Base-by-base conservation (phyloP, 2,329 filamentous ascomycete species). In the Nigrospora oryzae region DNA sequence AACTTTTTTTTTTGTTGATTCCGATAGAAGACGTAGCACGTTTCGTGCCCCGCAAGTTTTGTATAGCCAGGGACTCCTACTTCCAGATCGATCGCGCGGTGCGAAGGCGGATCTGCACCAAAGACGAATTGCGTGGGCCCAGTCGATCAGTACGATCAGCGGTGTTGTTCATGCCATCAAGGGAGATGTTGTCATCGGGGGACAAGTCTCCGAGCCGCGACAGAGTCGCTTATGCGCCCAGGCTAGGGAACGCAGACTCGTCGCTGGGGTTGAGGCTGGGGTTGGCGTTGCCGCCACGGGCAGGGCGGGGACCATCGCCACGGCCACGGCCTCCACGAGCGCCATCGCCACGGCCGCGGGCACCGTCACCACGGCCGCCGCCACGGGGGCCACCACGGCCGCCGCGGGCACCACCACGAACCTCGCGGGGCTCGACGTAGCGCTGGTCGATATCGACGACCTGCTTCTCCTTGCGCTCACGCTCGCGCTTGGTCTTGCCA, bases 381-480 rank as follows among this genome's bases (percentile, higher is more conserved):
- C 64, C 63, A 49, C 71, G 75, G 51, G 77, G 75, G 53, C 75
- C 73, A 49, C 71, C 71, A 46, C 74, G 68, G 40, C 68, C 63
- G 49, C 69, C 71, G 44, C 74, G 69, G 54, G 75, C 67, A 57
- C 75, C 73, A 55, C 78, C 74, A 54, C 74, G 67, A 53, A 68
- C 60, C 52, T 81, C 79, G 56, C 82, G 75, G 48, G 78, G 75
- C 73, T 91, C 86, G 57, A 87, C 76, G 65, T 78, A 89, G 63
- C 86, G 80, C 72, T 89, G 81, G 68, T 95, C 90, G 54, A 96
- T 87, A 62, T 95, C 89, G 59, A 97, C 66, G 64, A 86, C 69
- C 68, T 87, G 81, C 84, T 96, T 96, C 72, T 86, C 79, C 81
- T 93, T 93, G 73, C 86, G 85, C 75, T 91, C 85, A 64, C 89